Conservation (phyloP, 164 flowering plant genomes). For the Stephania japonica region DNA sequence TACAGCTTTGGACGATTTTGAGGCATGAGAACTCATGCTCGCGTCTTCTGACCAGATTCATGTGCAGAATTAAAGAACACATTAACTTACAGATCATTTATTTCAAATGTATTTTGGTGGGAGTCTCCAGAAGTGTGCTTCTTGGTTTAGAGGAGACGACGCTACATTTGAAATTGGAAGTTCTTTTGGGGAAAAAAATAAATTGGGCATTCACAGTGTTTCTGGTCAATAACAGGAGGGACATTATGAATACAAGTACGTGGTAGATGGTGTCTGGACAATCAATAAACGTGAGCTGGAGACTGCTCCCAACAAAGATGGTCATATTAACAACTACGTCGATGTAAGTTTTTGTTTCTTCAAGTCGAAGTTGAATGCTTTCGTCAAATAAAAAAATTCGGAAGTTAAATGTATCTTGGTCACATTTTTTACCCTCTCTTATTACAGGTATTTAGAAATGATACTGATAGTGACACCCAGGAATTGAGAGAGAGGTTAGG, state of each 20-base stretch:
- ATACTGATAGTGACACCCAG: conserved; percentile 27
- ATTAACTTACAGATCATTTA: not conserved
- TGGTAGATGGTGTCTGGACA: conserved; percentile 79
- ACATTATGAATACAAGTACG: conserved; percentile 82
- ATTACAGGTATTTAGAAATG: conserved; percentile 48
- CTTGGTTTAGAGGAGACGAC: not conserved
- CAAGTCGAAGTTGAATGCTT: not conserved
- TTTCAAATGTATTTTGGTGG: not conserved
- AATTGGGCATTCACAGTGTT: not conserved
- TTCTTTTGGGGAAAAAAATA: not conserved
- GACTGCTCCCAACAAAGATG: conserved; percentile 64
- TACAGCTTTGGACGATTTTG: not conserved
- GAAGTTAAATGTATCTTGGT: not conserved
- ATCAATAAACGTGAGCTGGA: conserved; percentile 48
- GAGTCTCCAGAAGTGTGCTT: not conserved
- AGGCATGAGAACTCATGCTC: not conserved
- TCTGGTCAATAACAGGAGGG: conserved; percentile 62
- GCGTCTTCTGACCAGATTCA: not conserved
- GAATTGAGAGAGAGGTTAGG: conserved; percentile 39
- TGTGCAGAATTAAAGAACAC: not conserved
- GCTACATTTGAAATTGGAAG: not conserved
- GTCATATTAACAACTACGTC: conserved; percentile 87
- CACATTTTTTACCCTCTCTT: not conserved
- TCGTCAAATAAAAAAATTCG: too few species aligned
- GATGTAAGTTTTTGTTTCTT: conserved; percentile 34